Conservation (phyloP, 2,329 filamentous ascomycete genomes). For the Phyllosticta citriasiana region DNA sequence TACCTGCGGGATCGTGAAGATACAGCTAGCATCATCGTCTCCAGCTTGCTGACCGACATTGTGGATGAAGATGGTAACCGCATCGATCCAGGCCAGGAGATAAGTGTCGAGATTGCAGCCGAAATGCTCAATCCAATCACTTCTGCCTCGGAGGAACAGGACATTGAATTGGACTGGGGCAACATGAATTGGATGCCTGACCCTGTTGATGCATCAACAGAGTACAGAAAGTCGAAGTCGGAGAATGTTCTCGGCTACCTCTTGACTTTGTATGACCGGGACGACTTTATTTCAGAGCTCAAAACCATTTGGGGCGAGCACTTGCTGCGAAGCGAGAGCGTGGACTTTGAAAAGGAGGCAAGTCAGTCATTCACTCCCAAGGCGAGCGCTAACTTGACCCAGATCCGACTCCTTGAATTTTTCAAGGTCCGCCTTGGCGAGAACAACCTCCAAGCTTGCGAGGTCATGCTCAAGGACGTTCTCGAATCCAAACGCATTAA, state of each 20-base stretch:
- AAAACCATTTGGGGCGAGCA: conserved; percentile 82
- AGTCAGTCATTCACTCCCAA: neutral
- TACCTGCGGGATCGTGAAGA: conserved; percentile 70
- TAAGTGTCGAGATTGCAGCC: conserved; percentile 56
- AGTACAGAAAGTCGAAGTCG: conserved; percentile 80
- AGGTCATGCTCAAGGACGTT: conserved; percentile 95
- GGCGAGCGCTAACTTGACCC: neutral
- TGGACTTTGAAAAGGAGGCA: conserved; percentile 60
- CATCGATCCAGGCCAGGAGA: conserved; percentile 50
- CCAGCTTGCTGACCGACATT: conserved; percentile 57
- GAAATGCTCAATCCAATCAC: conserved; percentile 54
- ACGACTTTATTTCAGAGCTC: conserved; percentile 93
- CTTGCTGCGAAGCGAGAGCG: conserved; percentile 52
- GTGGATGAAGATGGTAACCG: conserved; percentile 34
- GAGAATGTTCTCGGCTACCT: conserved; percentile 89
- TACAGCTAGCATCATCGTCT: conserved; percentile 67
- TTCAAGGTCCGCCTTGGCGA: conserved; percentile 86
- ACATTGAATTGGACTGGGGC: conserved; percentile 71
- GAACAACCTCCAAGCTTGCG: conserved; percentile 75
- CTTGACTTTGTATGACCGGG: conserved; percentile 76
- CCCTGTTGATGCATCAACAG: conserved; percentile 79
- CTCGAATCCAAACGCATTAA: conserved; percentile 72
- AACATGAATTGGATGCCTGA: conserved; percentile 92
- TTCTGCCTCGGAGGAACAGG: conserved; percentile 40
- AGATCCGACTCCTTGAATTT: conserved; percentile 65